phyloP scores from a whole-genome alignment of 164 flowering plant species.

The Tinospora cordifolia region DNA sequence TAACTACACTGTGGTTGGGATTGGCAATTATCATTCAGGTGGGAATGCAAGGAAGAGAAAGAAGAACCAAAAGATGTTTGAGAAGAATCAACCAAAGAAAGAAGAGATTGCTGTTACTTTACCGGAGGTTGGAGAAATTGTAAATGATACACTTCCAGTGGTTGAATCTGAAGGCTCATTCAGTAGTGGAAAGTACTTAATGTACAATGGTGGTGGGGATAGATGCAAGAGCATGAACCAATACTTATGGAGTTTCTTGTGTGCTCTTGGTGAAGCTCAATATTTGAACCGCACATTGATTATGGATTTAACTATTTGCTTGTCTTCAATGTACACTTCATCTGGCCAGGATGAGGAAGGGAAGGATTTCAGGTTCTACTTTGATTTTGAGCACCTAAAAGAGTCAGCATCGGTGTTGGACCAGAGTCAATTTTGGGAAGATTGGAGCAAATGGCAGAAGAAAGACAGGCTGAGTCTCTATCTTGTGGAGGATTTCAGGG shows the following conservation, averaged over 20 bases:
- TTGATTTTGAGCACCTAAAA: conserved; percentile 85
- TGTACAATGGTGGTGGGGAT: conserved; percentile 78
- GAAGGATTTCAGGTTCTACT: conserved; percentile 85
- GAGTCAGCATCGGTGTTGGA: conserved; percentile 81
- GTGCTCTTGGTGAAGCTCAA: conserved; percentile 90
- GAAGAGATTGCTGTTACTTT: not conserved
- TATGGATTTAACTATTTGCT: conserved; percentile 76
- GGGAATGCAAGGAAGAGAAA: conserved; percentile 77
- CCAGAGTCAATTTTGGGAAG: conserved; percentile 66
- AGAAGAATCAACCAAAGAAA: conserved; percentile 24
- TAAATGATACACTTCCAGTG: conserved; percentile 71
- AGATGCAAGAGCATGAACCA: conserved; percentile 94
- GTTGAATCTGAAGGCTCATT: conserved; percentile 67
- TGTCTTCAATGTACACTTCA: conserved; percentile 58
- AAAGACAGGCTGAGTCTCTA: conserved; percentile 45
- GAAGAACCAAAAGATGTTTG: conserved; percentile 54
- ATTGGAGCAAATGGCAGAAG: conserved; percentile 70
- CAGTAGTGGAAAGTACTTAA: conserved; percentile 57
- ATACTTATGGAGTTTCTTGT: conserved; percentile 84
- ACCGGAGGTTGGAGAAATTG: conserved; percentile 30
- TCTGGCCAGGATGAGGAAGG: conserved; percentile 81
- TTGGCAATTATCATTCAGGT: conserved; percentile 90
- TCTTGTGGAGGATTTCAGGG: conserved; percentile 69
- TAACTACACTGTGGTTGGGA: conserved; percentile 38
- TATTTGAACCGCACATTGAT: conserved; percentile 75